Evolutionary conservation across 495 filamentous ascomycete genomes (phyloP), one percentile per base, ranked within the genome.

Genomic region (Aspergillus olivimuriae): DNA sequence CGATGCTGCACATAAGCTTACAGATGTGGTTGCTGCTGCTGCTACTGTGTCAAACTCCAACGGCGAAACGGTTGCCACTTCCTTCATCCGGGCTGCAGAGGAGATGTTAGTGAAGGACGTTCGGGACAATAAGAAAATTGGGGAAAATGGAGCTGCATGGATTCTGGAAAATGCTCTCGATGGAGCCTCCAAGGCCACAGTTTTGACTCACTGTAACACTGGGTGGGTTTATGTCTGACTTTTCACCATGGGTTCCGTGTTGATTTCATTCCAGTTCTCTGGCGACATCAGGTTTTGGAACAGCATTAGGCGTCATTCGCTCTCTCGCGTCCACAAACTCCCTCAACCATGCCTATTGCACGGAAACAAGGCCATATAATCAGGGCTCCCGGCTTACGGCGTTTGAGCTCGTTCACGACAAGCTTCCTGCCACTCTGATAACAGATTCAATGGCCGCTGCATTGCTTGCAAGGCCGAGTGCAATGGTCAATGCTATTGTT

Each of bases 131-230:
- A 75, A 82, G 51, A 75, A 69, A 7, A 96, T 98, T 57, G 92
- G 92, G 32, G 69, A 76, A 44, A 71, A 84, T 54, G 92, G 92
- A 9, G 87, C 89, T 3, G 76, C 81, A 50, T 98, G 91, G 87
- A 81, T 98, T 24, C 58, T 74, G 39, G 60, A 66, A 15, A 68
- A 81, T 50, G 62, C 66, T 31, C 54, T 49, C n/a, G n/a, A 40
- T 40, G 52, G 56, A 34, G 58, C 37, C 62, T 23, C 70, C 60
- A 35, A 72, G 70, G 57, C 72, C 81, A 83, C 82, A 8, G 82
- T 97, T 22, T 61, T 98, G 49, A 98, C 92, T 17, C 92, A 98
- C 65, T 98, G 92, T 67, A 98, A 98, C 61, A 97, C 92, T 2
- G 94, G 92, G 77, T 88, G 72, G 40, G 77, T 56, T 18, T 30